Base-by-base conservation (phyloP, 352 stramenopile species). In the Globisporangium cylindrosporum region DNA sequence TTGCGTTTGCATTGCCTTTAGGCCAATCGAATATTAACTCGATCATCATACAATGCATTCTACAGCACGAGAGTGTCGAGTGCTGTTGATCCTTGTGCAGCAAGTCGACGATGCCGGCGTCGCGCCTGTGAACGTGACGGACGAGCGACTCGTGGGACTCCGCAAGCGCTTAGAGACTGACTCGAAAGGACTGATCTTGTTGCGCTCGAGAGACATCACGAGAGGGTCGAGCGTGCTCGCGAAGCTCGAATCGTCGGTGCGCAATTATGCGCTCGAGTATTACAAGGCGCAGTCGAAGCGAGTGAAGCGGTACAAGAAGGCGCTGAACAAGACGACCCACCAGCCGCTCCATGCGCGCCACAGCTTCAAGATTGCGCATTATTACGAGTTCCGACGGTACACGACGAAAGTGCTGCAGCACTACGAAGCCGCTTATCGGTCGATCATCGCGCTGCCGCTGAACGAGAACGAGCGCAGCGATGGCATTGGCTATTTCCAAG, bases 341-440 rank as follows among this genome's bases (percentile, higher is more conserved):
- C 71, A 88, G 61, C 75, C 77, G 6, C 64, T 95, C 24, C 80
- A 89, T 29, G 83, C 86, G 12, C 79, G 89, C n/a, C 78, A 93
- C 54, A 90, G 82, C 64, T 96, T 96, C 69, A 96, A 96, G 77
- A 93, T 95, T 49, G 89, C 87, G 22, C 89, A 96, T 64, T 96
- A 93, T 64, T 95, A 95, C 61, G 89, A 96, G 72, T 96, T 96
- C 63, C 78, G 89, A 55, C 77, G 88, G 6, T 91, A 93, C 62
- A 95, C 86, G 54, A 92, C 82, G 59, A 96, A 96, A 64, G 86
- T 95, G 48, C 59, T 96, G 34, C 79, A 93, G 59, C 80, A 96
- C 66, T 96, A 96, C 59, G 89, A 95, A 68, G 77, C 81, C 0
- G 89, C 89, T 25, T 96, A 96, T 68, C 75, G 83, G 2, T 76